Conservation (phyloP, 805 yeast species). For the Pichia ethanolica region DNA sequence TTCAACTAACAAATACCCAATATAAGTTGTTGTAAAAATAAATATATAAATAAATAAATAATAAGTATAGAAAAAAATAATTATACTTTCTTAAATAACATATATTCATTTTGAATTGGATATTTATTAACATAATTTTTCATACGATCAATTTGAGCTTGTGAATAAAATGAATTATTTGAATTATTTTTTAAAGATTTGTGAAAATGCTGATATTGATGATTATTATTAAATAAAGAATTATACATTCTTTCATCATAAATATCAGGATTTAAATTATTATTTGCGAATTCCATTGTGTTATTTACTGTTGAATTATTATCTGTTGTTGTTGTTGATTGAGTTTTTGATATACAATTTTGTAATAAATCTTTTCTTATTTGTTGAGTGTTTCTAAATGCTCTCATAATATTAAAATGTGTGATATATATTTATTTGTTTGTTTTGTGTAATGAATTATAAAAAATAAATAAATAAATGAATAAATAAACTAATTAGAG, state of each 20-base stretch:
- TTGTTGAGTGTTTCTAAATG: neutral
- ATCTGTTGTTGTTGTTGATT: neutral
- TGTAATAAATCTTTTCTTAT: neutral
- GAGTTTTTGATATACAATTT: neutral
- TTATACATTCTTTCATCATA: constrained; percentile 1
- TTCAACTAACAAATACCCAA: too few species aligned
- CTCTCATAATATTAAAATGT: neutral
- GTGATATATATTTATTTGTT: too few species aligned
- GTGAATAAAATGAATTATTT: constrained; percentile 6
- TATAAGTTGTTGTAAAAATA: too few species aligned
- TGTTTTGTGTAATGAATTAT: too few species aligned
- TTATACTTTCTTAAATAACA: too few species aligned
- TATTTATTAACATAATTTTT: constrained; percentile 7
- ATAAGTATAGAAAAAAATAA: too few species aligned
- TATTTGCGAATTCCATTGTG: neutral
- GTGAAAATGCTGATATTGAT: neutral
- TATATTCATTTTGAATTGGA: neutral
- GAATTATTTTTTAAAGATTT: too few species aligned
- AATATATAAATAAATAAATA: too few species aligned
- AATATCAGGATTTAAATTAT: constrained; percentile 1
- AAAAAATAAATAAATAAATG: too few species aligned
- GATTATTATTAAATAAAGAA: neutral
- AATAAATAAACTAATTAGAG: too few species aligned
- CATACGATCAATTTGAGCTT: constrained; percentile 21
- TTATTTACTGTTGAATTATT: neutral